Base-by-base conservation (phyloP, 805 yeast species). In the Yamadazyma paraphyllophila region DNA sequence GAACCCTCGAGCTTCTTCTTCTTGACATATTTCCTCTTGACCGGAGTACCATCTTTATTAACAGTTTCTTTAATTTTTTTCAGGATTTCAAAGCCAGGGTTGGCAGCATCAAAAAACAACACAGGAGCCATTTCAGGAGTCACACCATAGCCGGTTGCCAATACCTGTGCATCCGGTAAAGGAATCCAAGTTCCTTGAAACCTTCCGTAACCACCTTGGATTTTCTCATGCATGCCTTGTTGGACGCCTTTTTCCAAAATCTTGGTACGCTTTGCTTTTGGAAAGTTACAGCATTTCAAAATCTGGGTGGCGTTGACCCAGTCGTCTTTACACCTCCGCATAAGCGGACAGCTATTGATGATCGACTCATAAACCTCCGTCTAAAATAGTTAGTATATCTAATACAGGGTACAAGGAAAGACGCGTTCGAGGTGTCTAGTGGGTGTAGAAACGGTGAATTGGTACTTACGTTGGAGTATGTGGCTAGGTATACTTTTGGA, bases 101-200 rank as follows among this genome's bases (percentile, higher is more conserved):
- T 71, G 34, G 54, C 46, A 27, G 63, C 47, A 49, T 71, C 72
- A 26, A 71, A 57, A 52, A 58, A 71, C 44, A 72, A 57, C 14
- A 71, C 75, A 2, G 76, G 76, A 6, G 73, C 74, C 46, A 59
- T 52, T 34, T 67, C 74, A 3, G 69, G 62, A 2, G 69, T 56
- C 11, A 71, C 61, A 4, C 71, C 71, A 51, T 71, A 69, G 36
- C 58, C 66, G n/a, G 58, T 56, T 7, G 77, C 76, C 45, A 71
- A 58, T 39, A 62, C 54, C 41, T 60, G 67, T 1, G 96, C 97
- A 41, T 87, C 80, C 6, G 76, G 81, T 50, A 88, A 66, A 0
- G 97, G 97, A 7, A 91, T 91, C 97, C 97, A 91, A 2, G 97
- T 91, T 13, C 97, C 97, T 65, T 92, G 98, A 65, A 90, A 92